Percentiles rank a stretch among this genome's conserved stretches.
Conservation (phyloP, 768 basidiomycete species). For the Boletus insuetus region DNA sequence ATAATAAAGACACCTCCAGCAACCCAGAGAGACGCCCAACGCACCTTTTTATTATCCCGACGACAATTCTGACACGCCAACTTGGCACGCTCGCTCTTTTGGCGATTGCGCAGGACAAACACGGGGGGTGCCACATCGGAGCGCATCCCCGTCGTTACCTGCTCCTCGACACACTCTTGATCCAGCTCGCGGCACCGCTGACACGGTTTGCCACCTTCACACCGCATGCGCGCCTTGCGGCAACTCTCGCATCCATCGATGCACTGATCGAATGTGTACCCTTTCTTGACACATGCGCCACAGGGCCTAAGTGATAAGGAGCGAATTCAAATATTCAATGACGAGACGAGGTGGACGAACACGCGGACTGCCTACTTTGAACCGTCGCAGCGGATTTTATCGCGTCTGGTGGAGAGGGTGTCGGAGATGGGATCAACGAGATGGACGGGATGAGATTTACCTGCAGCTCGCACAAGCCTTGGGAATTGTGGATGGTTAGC, state of each 20-base stretch:
- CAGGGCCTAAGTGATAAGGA: conserved; percentile 46
- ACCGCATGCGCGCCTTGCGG: conserved; percentile 47
- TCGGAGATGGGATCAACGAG: neutral
- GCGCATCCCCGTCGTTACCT: conserved; percentile 20
- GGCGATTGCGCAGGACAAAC: conserved; percentile 27
- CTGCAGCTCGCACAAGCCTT: conserved; percentile 64
- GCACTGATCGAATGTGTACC: conserved; percentile 50
- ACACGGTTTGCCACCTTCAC: conserved; percentile 39
- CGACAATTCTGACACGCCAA: conserved; percentile 59
- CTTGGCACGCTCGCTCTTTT: conserved; percentile 51
- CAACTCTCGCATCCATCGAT: conserved; percentile 62
- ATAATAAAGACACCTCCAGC: neutral
- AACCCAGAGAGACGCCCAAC: neutral
- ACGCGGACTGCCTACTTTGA: conserved; percentile 36
- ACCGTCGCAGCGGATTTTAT: conserved; percentile 62
- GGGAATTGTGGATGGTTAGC: conserved; percentile 8
- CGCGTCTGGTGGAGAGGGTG: conserved; percentile 40
- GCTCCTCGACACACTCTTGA: conserved; percentile 48
- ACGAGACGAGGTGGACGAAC: neutral
- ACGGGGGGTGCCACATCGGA: conserved; percentile 24
- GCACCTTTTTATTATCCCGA: conserved; percentile 64
- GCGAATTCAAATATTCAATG: neutral
- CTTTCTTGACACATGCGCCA: conserved; percentile 54
- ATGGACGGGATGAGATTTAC: conserved; percentile 20
- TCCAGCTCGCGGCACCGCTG: conserved; percentile 33